Evolutionary conservation across 2,329 filamentous ascomycete genomes (phyloP), one percentile per base, ranked within the genome.

Genomic region (Cladosporium phlei): DNA sequence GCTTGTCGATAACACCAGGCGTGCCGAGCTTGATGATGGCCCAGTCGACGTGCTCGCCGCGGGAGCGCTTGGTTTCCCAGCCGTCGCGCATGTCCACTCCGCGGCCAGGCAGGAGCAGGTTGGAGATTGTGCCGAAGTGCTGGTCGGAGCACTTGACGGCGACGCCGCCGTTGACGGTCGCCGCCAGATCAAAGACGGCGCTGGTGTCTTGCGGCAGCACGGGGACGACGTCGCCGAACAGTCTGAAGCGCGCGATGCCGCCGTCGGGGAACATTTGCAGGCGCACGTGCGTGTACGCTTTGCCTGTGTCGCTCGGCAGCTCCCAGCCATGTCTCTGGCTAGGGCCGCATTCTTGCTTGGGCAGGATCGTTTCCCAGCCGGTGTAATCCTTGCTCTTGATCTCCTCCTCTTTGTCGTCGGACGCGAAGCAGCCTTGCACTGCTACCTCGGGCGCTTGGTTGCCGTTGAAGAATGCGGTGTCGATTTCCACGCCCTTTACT

Each of bases 81-180:
- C 87, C 88, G 63, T 91, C 87, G 40, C 86, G 85, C 87, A 93
- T 93, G 67, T 93, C 85, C 64, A 83, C 82, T 32, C 86, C 86
- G 20, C 86, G 76, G 2, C 85, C 86, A 0, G 86, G 86, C 3
- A 90, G 72, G n/a, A 90, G 75, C 25, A 91, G 71, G 67, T 91
- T 90, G 62, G 86, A 82, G 64, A 85, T 88, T 28, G 81, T 85
- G 50, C 87, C 86, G 59, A 90, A 94, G 67, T 93, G 87, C 69
- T 93, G 83, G 66, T 93, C 86, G 51, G 81, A 88, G 72, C 86
- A 90, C 1, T 79, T 76, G 7, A 88, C 71, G 28, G 85, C 86
- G 20, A 90, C 78, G 25, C 80, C 87, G 32, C 87, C 87, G 65
- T 89, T 90, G 58, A 86, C 82, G 1, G 85, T 85, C 3, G 86